A percentile compares a stretch with the other conserved stretches of the same genome.
Evolutionary conservation across 257 asterid species (phyloP).

Genomic region (Nemophila menziesii): DNA sequence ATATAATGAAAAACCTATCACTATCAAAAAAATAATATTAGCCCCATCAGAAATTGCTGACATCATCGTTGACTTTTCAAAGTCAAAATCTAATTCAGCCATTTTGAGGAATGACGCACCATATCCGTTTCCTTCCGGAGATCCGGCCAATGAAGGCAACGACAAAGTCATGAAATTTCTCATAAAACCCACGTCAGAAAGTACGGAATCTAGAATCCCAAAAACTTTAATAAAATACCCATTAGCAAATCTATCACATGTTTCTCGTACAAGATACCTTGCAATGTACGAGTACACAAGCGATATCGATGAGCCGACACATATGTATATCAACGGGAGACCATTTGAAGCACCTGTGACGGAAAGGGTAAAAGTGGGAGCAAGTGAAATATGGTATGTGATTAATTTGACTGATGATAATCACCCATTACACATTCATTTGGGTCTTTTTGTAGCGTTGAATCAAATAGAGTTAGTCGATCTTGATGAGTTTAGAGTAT

Average conservation of each 20-base stretch:
- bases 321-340: constrained; percentile 58
- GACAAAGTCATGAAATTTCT: constrained; percentile 64
- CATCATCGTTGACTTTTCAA: constrained; percentile 58
- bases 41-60: constrained; percentile 77
- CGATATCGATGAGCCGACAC: constrained; percentile 42
- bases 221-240: constrained; percentile 32
- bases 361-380: constrained; percentile 51
- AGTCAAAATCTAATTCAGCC: constrained; percentile 26
- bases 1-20: constrained; percentile 39
- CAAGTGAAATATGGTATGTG: constrained; percentile 70
- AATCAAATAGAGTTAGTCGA: constrained; percentile 42
- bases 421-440: constrained; percentile 74
- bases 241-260: constrained; percentile 16
- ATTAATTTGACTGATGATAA: constrained; percentile 73
- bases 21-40: constrained; percentile 21
- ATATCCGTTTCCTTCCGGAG: constrained; percentile 67
- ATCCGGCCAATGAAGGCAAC: constrained; percentile 40
- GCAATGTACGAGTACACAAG: constrained; percentile 63
- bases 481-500: constrained; percentile 33
- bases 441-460: constrained; percentile 49
- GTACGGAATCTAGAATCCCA: constrained; percentile 26
- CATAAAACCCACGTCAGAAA: constrained; percentile 18
- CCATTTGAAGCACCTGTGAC: constrained; percentile 53
- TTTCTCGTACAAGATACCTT: constrained; percentile 42
- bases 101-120: constrained; percentile 42